Base-by-base conservation (phyloP, 2,329 filamentous ascomycete species). In the Juglanconis oblonga region DNA sequence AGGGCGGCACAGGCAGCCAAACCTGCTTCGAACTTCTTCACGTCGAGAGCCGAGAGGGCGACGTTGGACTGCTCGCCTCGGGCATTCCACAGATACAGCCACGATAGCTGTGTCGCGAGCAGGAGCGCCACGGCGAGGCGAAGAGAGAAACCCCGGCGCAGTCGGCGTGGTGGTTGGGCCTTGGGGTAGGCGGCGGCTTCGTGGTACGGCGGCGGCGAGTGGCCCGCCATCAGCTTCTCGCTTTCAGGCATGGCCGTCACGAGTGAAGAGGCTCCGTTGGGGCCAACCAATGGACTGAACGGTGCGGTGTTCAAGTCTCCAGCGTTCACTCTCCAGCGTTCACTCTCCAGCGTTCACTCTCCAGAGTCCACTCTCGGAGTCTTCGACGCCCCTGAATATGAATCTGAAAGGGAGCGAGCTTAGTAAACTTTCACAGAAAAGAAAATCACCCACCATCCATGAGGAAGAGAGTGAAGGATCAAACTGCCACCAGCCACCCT, bases 151-250 rank as follows among this genome's bases (percentile, higher is more conserved):
- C 35, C 10, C 29, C 10, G 42, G n/a, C 59, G 45, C 45, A 63
- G 10, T 6, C 47, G 52, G 7, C 54, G 51, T 10, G 17, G 17
- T 6, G 54, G 13, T 29, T 47, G 61, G 24, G 42, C 11, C 33
- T 44, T 63, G 35, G 61, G 61, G n/a, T 61, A 63, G 2, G 61
- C 61, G 9, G 44, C 13, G 38, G 58, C 53, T 38, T 63, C 58
- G 8, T 61, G 56, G 13, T 59, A 59, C 11, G 61, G 61, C 35
- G 61, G 58, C 5, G 54, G 55, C 31, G 60, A 60, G 42, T 38
- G 29, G 24, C 38, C 40, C 36, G 40, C 52, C 13, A 45, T 38
- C 52, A 45, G 38, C 52, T 53, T 35, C 13, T 53, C 52, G 8
- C 36, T 45, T 3, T 29, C n/a, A 14, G 10, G 6, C 8, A 9